Conservation (phyloP, 2,329 filamentous ascomycete genomes). For the Stemphylium beticola region DNA sequence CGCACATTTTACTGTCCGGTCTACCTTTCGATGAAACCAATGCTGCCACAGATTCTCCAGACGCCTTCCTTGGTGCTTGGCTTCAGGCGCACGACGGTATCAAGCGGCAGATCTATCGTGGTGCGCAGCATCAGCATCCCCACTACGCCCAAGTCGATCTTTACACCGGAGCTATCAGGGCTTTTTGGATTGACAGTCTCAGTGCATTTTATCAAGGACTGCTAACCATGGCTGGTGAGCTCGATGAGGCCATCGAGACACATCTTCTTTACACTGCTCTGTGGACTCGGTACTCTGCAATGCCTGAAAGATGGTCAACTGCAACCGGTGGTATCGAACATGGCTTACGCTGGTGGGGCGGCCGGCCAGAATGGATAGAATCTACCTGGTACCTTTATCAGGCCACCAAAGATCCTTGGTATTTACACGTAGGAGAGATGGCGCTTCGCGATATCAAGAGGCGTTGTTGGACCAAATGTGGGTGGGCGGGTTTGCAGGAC, state of each 20-base stretch:
- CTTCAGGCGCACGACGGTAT: constrained; percentile 84
- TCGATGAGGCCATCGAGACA: constrained; percentile 88
- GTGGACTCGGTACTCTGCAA: constrained; percentile 92
- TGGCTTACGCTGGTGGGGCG: constrained; percentile 91
- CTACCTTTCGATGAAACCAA: constrained; percentile 53
- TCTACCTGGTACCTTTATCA: constrained; percentile 96
- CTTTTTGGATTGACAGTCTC: constrained; percentile 95
- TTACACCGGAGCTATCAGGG: constrained; percentile 82
- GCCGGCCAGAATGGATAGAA: constrained; percentile 94
- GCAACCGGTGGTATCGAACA: constrained; percentile 82
- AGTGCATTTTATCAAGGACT: constrained; percentile 95
- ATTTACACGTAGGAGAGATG: constrained; percentile 96
- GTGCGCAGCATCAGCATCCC: constrained; percentile 75
- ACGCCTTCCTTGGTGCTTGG: constrained; percentile 83
- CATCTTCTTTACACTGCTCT: constrained; percentile 90
- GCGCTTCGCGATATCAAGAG: constrained; percentile 84
- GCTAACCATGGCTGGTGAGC: constrained; percentile 81
- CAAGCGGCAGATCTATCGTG: constrained; percentile 87
- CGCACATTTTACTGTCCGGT: constrained; percentile 86
- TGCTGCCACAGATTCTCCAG: constrained; percentile 70
- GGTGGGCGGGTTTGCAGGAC: constrained; percentile 81
- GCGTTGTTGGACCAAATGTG: constrained; percentile 87
- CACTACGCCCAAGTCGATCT: constrained; percentile 93
- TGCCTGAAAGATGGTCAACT: constrained; percentile 94
- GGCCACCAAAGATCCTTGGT: constrained; percentile 94